Evolutionary conservation across 176 grass and related monocot species (phyloP).

Genomic region (Metroxylon sagu): DNA sequence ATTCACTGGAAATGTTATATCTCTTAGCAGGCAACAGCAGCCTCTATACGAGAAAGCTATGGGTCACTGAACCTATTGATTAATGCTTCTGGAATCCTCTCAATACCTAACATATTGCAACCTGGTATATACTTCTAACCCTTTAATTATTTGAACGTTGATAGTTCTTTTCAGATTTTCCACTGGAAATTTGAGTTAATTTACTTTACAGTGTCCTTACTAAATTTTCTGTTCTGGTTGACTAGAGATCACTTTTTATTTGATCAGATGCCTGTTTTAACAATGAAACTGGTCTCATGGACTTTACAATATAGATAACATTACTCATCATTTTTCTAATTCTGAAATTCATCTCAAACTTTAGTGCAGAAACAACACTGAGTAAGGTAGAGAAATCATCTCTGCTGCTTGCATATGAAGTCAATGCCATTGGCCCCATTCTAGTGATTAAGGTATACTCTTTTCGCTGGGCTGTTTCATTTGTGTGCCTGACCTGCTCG

Average conservation of each 20-base stretch:
- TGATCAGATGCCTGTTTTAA: no score
- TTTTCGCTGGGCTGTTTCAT: neutral
- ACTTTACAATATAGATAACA: no score
- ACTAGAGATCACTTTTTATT: neutral
- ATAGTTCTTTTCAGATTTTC: neutral
- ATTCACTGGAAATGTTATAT: neutral
- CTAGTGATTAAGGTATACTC: constrained; percentile 64
- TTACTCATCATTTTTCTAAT: no score
- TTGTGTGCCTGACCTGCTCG: no score
- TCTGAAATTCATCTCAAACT: neutral
- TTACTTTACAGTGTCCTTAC: neutral
- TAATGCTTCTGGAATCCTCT: constrained; percentile 77
- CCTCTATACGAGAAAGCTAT: constrained; percentile 39
- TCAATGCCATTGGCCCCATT: constrained; percentile 64
- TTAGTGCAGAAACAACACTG: constrained; percentile 64
- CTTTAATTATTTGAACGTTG: no score
- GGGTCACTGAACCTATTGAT: constrained; percentile 64
- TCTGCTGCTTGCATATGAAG: constrained; percentile 65
- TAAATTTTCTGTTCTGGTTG: neutral
- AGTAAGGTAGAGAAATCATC: constrained; percentile 80
- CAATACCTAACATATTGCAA: constrained; percentile 56
- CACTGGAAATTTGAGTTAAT: neutral
- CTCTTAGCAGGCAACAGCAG: constrained; percentile 45
- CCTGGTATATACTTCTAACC: constrained; percentile 38
- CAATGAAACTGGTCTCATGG: no score